Evolutionary conservation across 108 stramenopile species (phyloP), one percentile per base, ranked within the genome.

Genomic region (Seminavis robusta): DNA sequence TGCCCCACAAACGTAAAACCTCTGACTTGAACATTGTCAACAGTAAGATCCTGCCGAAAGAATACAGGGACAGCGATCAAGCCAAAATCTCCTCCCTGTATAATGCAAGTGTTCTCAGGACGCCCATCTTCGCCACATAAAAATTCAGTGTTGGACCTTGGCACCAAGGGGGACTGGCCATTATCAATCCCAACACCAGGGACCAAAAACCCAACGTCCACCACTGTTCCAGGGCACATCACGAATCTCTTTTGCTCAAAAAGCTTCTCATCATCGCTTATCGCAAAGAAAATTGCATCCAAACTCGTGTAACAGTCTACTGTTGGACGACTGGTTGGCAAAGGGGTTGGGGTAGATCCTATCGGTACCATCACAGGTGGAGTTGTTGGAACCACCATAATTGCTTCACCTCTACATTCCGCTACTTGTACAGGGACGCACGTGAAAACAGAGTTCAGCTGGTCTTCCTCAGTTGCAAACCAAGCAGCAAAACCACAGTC

Each of bases 91-190:
- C 72, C 72, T 39, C 72, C 72, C 25, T 56, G 38, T 8, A 74
- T 23, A 7, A 60, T 47, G 28, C 72, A 74, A 31, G 56, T 56
- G 33, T 74, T 74, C 13, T n/a, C 16, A 1, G 56, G 60, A 25
- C 47, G 61, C 17, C 72, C 72, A 33, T 74, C 65, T 11, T 45
- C 20, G n/a, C 72, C 72, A 47, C 72, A 74, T 30, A 67, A 65
- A 49, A 59, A 61, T 9, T 46, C 52, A 21, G 65, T 56, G 29
- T 74, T 74, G 5, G 65, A 54, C 36, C 65, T 39, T 1, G 65
- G 56, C 26, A 47, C 44, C 39, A 74, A 43, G 20, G 56, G 65
- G 24, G 61, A 21, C 48, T 74, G 49, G 23, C 72, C 72, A n/a
- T n/a, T n/a, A 26, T 67, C 48, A 1, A 44, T 51, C 11, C 30